Base-by-base conservation (phyloP, 495 filamentous ascomycete genomes). In the Aspergillus funiculosus region DNA sequence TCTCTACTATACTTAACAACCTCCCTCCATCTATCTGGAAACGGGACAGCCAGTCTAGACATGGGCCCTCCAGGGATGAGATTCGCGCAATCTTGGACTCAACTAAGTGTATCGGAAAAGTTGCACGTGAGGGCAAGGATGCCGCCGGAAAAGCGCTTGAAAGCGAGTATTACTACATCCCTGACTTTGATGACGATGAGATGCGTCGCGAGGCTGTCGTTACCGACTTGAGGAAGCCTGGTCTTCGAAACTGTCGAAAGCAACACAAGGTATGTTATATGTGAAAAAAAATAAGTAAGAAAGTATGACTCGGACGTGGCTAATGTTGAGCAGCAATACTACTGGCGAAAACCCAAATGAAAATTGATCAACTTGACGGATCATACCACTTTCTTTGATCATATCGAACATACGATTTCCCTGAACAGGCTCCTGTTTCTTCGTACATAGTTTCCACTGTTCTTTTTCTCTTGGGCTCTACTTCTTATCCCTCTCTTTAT, bases 111-210 rank as follows among this genome's bases (percentile, higher is more conserved):
- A 79, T 96, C 38, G 92, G 92, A 22, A 81, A 91, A 57, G 94
- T 98, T 53, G 75, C 79, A 36, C 81, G 92, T 26, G 83, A 89
- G 59, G 92, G 92, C 58, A 98, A 96, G 62, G 92, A 98, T 68
- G 92, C 92, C 11, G 92, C 92, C 0, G 92, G 92, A 49, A 90
- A 95, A 71, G 74, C 81, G 5, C 78, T 98, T 7, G 91, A 98
- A 72, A 89, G 82, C 67, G 90, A 98, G 66, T 98, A 89, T 57
- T 97, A 96, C 61, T 98, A 98, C 60, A 76, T 96, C n/a, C 85
- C 91, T 2, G 92, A 98, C 61, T 75, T 80, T 59, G 92, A 98
- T 61, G 72, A 70, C 1, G 87, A 98, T 53, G 73, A 78, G n/a
- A 78, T 79, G 54, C 76, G 92, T 35, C 78, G 87, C 39, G 74